Evolutionary conservation across 1,284 basidiomycete genomes (phyloP).

Genomic region (Trichosporon sp.): DNA sequence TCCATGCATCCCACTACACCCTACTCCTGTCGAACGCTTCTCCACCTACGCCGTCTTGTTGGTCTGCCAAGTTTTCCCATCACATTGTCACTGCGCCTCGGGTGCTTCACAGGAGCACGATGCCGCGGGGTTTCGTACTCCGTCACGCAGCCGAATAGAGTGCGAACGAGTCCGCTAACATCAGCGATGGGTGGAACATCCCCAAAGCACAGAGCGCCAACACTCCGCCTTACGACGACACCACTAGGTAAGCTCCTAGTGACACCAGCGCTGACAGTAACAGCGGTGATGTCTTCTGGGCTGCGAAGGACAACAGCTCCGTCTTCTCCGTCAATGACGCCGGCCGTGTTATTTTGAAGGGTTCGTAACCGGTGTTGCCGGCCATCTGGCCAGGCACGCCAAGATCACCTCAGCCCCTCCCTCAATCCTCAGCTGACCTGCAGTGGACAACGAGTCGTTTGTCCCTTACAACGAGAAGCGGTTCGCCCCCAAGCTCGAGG

Average conservation of each 20-base stretch:
- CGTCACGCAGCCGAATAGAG: not conserved
- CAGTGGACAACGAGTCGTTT: conserved; percentile 33
- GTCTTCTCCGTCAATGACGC: conserved; percentile 58
- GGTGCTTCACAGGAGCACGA: not conserved
- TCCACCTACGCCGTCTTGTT: too few relatives aligned
- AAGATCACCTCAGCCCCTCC: not conserved
- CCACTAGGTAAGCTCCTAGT: conserved; percentile 42
- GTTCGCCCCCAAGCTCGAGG: conserved; percentile 61
- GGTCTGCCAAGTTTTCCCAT: too few relatives aligned
- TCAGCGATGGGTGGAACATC: conserved; percentile 29
- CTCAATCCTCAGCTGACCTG: not conserved
- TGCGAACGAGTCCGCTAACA: not conserved
- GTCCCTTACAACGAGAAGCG: conserved; percentile 60
- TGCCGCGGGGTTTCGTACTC: not conserved
- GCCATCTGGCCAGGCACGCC: conserved; percentile 53
- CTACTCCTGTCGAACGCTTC: not conserved
- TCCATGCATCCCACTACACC: not conserved
- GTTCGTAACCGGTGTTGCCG: conserved; percentile 36
- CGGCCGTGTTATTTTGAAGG: conserved; percentile 73
- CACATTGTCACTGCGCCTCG: too few relatives aligned
- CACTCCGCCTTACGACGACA: conserved; percentile 38
- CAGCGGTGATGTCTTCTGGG: conserved; percentile 60
- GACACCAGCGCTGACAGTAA: not conserved
- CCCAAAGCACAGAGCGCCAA: conserved; percentile 6
- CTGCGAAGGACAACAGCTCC: conserved; percentile 39